These are phyloP conservation scores for Dionaea muscipula DNA, from an alignment of 179 eudicot species.

Conservation along the genomic window DNA sequence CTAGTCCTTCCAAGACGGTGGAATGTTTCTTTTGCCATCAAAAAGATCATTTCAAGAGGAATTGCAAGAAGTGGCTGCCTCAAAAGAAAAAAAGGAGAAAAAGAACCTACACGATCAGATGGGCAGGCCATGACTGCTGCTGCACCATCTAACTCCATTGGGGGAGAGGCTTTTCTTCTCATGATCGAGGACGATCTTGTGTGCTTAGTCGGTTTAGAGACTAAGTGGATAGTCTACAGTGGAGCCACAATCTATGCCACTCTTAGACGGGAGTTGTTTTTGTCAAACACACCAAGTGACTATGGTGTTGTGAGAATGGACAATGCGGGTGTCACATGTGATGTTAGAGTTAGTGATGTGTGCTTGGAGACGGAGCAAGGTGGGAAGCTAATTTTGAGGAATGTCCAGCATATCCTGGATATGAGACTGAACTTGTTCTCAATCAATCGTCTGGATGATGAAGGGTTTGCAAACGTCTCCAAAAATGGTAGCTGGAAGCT, in stretches of 20 bases:
- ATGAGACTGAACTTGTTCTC: neutral
- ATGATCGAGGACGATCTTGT: neutral
- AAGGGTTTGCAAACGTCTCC: neutral
- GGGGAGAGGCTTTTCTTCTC: neutral
- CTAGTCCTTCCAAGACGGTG: too few species aligned
- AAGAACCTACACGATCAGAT: too few species aligned
- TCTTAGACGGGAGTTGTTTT: constrained; percentile 2
- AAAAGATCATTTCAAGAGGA: neutral
- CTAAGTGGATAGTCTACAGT: neutral
- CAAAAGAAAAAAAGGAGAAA: too few species aligned
- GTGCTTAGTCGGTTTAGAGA: neutral
- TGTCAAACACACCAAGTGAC: neutral
- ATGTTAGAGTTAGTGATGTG: neutral
- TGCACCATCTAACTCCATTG: too few species aligned
- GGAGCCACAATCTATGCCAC: too few species aligned
- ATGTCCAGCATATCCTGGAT: neutral
- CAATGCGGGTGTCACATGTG: neutral
- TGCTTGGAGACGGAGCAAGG: neutral
- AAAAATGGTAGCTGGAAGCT: constrained; percentile 7
- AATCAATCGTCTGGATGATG: neutral
- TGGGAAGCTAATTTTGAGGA: neutral
- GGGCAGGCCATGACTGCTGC: too few species aligned
- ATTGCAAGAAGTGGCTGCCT: too few species aligned
- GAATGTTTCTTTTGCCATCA: neutral
- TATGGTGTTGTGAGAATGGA: neutral